Evolutionary conservation across 371 early-diverging fungal species (phyloP).

Genomic region (Mortierella sp.): DNA sequence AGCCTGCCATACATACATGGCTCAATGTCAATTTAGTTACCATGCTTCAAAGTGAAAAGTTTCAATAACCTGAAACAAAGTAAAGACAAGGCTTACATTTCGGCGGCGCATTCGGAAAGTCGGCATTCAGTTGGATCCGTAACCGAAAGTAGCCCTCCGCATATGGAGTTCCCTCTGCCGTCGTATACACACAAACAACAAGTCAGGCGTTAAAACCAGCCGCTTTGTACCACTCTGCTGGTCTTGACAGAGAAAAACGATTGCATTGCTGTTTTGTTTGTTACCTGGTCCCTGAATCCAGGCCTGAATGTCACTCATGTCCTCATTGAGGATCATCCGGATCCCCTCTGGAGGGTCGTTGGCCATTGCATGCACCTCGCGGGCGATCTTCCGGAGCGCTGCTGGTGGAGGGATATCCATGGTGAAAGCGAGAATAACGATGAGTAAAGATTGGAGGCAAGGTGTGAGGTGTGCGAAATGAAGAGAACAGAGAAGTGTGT

Average conservation of each 20-base stretch:
- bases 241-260: too few relatives aligned
- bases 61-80: neutral
- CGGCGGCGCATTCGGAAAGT: slow-evolving; percentile 84
- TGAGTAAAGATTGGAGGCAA: neutral
- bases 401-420: slow-evolving; percentile 36
- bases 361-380: slow-evolving; percentile 72
- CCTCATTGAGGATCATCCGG: slow-evolving; percentile 75
- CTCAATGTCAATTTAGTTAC: neutral
- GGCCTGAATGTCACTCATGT: slow-evolving; percentile 84
- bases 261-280: too few relatives aligned
- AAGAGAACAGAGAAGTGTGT: neutral
- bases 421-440: neutral
- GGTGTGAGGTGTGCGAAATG: neutral
- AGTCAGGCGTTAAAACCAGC: neutral
- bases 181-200: neutral
- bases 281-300: slow-evolving; percentile 92
- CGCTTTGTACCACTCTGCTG: neutral
- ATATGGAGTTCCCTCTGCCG: slow-evolving; percentile 87
- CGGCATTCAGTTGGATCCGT: slow-evolving; percentile 68
- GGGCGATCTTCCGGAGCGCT: slow-evolving; percentile 64
- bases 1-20: slow-evolving; percentile 56
- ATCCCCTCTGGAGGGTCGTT: slow-evolving; percentile 85
- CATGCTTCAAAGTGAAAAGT: slow-evolving; percentile 7
- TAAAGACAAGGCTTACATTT: slow-evolving; percentile 61
- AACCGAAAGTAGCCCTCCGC: slow-evolving; percentile 82